Evolutionary conservation across 1,139 yeast species (phyloP).

Genomic region (Hansenula sp.): DNA sequence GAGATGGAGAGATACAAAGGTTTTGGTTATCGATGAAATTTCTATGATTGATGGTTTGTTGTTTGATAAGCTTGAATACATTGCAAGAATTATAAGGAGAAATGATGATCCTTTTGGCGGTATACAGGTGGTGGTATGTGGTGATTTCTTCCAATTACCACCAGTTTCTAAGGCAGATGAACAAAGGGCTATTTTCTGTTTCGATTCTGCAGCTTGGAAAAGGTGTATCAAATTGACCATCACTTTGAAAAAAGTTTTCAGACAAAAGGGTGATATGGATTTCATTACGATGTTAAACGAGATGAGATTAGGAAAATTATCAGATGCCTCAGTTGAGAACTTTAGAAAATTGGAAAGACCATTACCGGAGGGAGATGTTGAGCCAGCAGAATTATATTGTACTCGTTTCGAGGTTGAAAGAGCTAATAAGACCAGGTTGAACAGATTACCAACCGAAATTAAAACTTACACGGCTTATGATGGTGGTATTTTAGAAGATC

Average conservation of each 20-base stretch:
- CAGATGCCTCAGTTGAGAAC: constrained; percentile 46
- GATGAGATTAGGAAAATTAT: constrained; percentile 71
- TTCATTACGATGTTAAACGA: constrained; percentile 87
- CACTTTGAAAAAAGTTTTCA: constrained; percentile 73
- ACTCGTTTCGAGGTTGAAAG: constrained; percentile 80
- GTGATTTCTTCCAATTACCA: constrained; percentile 89
- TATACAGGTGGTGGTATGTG: constrained; percentile 77
- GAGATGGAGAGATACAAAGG: constrained; percentile 64
- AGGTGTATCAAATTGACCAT: constrained; percentile 61
- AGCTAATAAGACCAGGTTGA: constrained; percentile 62
- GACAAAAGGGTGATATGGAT: constrained; percentile 79
- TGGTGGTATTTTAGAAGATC: constrained; percentile 51
- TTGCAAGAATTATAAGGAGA: constrained; percentile 56
- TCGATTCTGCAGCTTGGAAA: constrained; percentile 76
- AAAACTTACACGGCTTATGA: constrained; percentile 55
- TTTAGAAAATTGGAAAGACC: constrained; percentile 57
- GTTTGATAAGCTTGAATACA: constrained; percentile 62
- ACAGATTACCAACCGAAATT: constrained; percentile 40
- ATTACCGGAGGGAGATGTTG: constrained; percentile 64
- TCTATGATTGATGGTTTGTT: constrained; percentile 84
- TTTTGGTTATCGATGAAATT: constrained; percentile 78
- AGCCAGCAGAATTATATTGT: constrained; percentile 84
- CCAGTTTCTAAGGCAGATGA: constrained; percentile 54
- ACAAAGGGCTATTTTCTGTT: constrained; percentile 52
- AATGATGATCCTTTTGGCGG: constrained; percentile 76